A percentile compares a stretch with the other conserved stretches of the same genome.
Evolutionary conservation across 352 stramenopile genomes (phyloP).

Genomic region (Phytophthora quininea): DNA sequence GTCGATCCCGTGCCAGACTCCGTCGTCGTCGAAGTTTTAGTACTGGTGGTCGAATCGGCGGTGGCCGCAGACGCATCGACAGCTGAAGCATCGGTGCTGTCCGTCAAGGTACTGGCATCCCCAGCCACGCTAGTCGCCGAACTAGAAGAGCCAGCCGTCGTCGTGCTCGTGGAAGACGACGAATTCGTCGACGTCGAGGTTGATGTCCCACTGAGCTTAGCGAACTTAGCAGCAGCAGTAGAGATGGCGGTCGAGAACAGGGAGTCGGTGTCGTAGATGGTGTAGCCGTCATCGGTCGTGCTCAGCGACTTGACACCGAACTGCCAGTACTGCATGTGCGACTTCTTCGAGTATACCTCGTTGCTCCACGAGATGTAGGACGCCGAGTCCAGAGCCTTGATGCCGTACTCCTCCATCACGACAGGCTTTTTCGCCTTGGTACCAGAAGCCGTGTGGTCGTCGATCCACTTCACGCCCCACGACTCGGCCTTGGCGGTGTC

Average conservation of each 20-base stretch:
- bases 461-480: slow-evolving; percentile 40
- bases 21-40: slow-evolving; percentile 16
- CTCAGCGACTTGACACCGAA: slow-evolving; percentile 38
- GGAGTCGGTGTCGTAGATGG: slow-evolving; percentile 30
- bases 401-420: slow-evolving; percentile 38
- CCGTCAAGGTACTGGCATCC: slow-evolving; percentile 5
- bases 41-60: slow-evolving; percentile 4
- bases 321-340: slow-evolving; percentile 50
- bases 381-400: slow-evolving; percentile 29
- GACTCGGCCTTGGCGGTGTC: slow-evolving; percentile 25
- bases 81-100: background rate
- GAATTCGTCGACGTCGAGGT: slow-evolving; percentile 30
- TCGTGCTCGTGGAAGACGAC: slow-evolving; percentile 15
- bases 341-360: slow-evolving; percentile 28
- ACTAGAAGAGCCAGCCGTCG: slow-evolving; percentile 7
- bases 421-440: slow-evolving; percentile 33
- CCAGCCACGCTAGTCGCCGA: slow-evolving; percentile 17
- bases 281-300: slow-evolving; percentile 34
- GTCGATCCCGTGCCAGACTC: too few relatives aligned
- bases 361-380: slow-evolving; percentile 39
- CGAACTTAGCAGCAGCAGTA: slow-evolving; percentile 31
- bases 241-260: slow-evolving; percentile 30
- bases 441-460: slow-evolving; percentile 35
- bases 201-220: slow-evolving; percentile 23
- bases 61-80: slow-evolving; percentile 15